Conservation (phyloP, 805 yeast species). For the Cyberlindnera saturnus region DNA sequence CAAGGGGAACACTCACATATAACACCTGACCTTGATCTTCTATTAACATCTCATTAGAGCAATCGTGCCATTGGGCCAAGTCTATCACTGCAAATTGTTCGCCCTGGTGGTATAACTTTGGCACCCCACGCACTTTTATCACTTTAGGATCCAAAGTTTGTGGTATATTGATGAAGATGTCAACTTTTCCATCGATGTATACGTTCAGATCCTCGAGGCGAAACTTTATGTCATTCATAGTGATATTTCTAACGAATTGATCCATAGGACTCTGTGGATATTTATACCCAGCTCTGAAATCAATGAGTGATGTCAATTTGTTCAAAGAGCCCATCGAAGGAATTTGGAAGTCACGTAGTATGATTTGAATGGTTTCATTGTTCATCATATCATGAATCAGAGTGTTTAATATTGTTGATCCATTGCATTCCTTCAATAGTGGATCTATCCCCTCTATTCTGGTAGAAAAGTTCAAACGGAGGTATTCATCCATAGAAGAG, state of each 20-base stretch:
- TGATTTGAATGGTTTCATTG: conserved; percentile 15
- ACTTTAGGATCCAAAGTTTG: conserved; percentile 19
- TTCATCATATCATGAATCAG: conserved; percentile 11
- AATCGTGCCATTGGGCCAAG: conserved; percentile 39
- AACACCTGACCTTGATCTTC: conserved; percentile 19
- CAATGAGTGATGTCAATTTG: conserved; percentile 13
- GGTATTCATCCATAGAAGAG: conserved; percentile 8
- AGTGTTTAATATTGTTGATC: conserved; percentile 11
- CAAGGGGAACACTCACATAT: conserved; percentile 32
- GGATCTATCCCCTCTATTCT: conserved; percentile 5
- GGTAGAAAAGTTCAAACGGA: conserved; percentile 8
- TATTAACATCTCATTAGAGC: conserved; percentile 28
- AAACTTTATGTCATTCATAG: conserved; percentile 31
- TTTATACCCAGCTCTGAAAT: conserved; percentile 12
- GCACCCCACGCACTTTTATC: conserved; percentile 2
- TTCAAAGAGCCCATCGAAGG: conserved; percentile 8
- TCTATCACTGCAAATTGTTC: conserved; percentile 38
- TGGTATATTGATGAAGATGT: conserved; percentile 28
- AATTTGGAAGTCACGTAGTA: neutral
- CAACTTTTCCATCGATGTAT: conserved; percentile 33
- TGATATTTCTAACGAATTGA: conserved; percentile 29
- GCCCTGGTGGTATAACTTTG: conserved; percentile 31
- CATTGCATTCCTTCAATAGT: conserved; percentile 3
- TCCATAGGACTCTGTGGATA: neutral
- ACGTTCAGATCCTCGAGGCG: conserved; percentile 28